Base-by-base conservation (phyloP, 306 rosid species). In the Cucurbita pepo region DNA sequence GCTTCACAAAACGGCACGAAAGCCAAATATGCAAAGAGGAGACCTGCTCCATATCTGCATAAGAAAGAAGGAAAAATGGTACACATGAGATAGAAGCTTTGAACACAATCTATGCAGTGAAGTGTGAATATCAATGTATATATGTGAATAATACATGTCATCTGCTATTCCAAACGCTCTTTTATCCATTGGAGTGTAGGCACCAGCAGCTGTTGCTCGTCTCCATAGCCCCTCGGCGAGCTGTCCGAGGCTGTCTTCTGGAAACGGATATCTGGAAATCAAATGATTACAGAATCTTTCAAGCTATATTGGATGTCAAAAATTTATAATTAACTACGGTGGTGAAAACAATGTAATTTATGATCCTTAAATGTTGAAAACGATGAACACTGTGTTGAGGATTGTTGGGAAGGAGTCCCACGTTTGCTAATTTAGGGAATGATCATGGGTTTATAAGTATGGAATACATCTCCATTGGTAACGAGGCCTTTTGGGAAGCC, bases 131-230 rank as follows among this genome's bases (percentile, higher is more conserved):
- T 81, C 47, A 64, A 80, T 72, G 73, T 78, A 60, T 11, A 60
- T 15, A 60, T 57, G 50, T 76, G 60, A 56, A 74, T 58, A 74
- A 77, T 86, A 90, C 98, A 93, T 90, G 84, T 93, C 98, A 83
- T 90, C 98, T 60, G 98, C 96, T 79, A 93, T 78, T 82, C 97
- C 98, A 80, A 88, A 93, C n/a, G 93, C 89, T 86, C 88, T 85
- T 83, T 90, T 93, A 56, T 93, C 98, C 86, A 88, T 62, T 44
- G 75, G 77, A 1, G 90, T 87, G 80, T 73, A 85, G 71, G 97
- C 97, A 72, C 98, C 94, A 60, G 94, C 95, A 67, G 85, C 72
- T 43, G 83, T 55, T 56, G 98, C 98, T 78, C 97, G 81, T 81
- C 88, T 83, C 97, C 97, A 90, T 65, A 93, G 98, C 75, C 94